Percentiles rank a stretch among this genome's conserved stretches.
Evolutionary conservation across 345 rosid species (phyloP).

Genomic region (Rhizophora mangle): DNA sequence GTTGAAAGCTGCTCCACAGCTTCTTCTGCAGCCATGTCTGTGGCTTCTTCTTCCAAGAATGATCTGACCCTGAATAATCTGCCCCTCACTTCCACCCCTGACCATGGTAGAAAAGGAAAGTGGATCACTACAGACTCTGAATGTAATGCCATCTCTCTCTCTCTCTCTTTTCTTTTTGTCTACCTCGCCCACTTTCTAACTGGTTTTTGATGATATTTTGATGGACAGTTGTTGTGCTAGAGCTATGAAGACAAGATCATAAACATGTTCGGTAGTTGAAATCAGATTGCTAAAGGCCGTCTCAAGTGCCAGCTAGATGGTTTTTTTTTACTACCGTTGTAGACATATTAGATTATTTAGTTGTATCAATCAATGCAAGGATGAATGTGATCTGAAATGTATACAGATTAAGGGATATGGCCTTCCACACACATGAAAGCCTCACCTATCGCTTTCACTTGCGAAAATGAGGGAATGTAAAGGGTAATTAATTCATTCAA

Average conservation of each 20-base stretch:
- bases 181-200: not conserved
- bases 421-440: not conserved
- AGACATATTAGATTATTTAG: not conserved
- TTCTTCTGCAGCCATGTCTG: slow-evolving; percentile 49
- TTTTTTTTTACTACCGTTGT: not conserved
- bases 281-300: not conserved
- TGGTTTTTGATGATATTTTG: not conserved
- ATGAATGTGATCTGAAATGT: slow-evolving; percentile 1
- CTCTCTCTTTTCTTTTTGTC: not conserved
- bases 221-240: slow-evolving; percentile 77
- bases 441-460: too few relatives aligned
- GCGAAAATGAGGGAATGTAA: too few relatives aligned
- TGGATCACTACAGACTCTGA: slow-evolving; percentile 97
- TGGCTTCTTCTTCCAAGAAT: slow-evolving; percentile 45
- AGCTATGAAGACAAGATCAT: slow-evolving; percentile 44
- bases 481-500: too few relatives aligned
- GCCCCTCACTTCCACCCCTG: slow-evolving; percentile 45
- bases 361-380: not conserved
- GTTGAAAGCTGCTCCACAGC: slow-evolving; percentile 57
- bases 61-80: slow-evolving; percentile 24
- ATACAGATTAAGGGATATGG: not conserved
- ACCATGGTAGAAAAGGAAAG: slow-evolving; percentile 50
- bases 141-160: slow-evolving; percentile 39
- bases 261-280: slow-evolving; percentile 1
- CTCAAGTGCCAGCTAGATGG: not conserved